Evolutionary conservation across 768 basidiomycete species (phyloP).

Genomic region (Suillus subluteus): DNA sequence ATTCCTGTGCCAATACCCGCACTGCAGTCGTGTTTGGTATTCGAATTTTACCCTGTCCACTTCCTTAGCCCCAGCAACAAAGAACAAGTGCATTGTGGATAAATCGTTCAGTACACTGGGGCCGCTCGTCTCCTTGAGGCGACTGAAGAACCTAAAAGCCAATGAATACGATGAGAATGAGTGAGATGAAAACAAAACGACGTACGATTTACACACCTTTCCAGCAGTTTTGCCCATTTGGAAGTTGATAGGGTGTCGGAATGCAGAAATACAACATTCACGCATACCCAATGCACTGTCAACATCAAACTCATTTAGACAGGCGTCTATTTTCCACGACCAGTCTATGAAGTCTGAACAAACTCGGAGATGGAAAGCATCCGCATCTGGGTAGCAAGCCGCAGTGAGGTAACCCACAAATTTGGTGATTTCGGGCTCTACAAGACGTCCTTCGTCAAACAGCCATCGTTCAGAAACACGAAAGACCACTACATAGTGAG

Average conservation of each 20-base stretch:
- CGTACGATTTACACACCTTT: constrained; percentile 39
- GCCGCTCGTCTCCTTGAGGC: constrained; percentile 40
- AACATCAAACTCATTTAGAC: constrained; percentile 22
- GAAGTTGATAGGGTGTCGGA: constrained; percentile 28
- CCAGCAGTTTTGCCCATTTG: constrained; percentile 22
- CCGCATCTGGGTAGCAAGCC: constrained; percentile 60
- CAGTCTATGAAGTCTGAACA: constrained; percentile 67
- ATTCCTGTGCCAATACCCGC: no score
- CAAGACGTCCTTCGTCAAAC: background rate
- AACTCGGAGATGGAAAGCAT: constrained; percentile 61
- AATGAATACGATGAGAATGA: background rate
- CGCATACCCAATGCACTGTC: constrained; percentile 32
- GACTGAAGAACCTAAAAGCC: constrained; percentile 38
- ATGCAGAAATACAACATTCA: constrained; percentile 33
- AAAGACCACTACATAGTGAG: background rate
- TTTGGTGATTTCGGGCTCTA: constrained; percentile 35
- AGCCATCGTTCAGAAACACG: background rate
- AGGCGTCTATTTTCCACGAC: constrained; percentile 44
- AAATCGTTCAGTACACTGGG: constrained; percentile 4
- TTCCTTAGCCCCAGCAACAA: constrained; percentile 5
- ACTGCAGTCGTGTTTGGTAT: no score
- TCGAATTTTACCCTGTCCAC: no score
- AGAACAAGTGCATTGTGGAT: no score
- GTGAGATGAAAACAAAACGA: constrained; percentile 1
- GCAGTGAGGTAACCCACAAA: constrained; percentile 61